Evolutionary conservation across 139 green algal species (phyloP).

Genomic region (Trebouxia sp.): DNA sequence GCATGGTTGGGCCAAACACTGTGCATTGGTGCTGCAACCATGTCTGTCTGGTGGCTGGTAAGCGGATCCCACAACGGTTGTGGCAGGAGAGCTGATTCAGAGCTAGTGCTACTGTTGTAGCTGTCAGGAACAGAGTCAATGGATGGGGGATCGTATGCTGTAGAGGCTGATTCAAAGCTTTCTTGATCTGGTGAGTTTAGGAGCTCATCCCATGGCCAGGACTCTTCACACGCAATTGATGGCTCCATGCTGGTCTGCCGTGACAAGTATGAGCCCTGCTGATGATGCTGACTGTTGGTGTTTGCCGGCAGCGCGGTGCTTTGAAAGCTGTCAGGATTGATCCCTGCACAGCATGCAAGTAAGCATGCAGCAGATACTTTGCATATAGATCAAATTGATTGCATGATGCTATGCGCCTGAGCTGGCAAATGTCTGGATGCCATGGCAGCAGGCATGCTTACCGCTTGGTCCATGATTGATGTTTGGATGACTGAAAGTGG

Average conservation of each 20-base stretch:
- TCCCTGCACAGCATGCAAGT: neutral
- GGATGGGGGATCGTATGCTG: neutral
- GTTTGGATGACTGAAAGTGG: too few relatives aligned
- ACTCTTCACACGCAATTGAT: neutral
- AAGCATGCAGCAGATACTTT: too few relatives aligned
- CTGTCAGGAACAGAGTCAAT: neutral
- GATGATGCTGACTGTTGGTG: neutral
- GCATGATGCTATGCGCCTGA: too few relatives aligned
- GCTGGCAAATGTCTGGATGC: too few relatives aligned
- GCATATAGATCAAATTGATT: too few relatives aligned
- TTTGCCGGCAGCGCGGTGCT: too few relatives aligned
- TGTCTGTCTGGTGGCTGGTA: neutral
- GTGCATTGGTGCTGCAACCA: neutral
- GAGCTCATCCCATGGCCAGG: neutral
- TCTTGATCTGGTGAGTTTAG: neutral
- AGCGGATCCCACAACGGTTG: neutral
- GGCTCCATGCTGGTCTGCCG: neutral
- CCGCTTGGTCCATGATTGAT: too few relatives aligned
- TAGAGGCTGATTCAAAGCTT: conserved; percentile 3
- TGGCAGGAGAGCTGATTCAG: neutral
- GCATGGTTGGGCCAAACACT: neutral
- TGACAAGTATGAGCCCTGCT: too few relatives aligned
- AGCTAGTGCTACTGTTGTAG: neutral
- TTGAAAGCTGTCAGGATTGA: too few relatives aligned
- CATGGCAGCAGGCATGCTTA: too few relatives aligned